Evolutionary conservation across 352 stramenopile species (phyloP), one percentile per base, ranked within the genome.

Genomic region (Phytophthora citrophthora): DNA sequence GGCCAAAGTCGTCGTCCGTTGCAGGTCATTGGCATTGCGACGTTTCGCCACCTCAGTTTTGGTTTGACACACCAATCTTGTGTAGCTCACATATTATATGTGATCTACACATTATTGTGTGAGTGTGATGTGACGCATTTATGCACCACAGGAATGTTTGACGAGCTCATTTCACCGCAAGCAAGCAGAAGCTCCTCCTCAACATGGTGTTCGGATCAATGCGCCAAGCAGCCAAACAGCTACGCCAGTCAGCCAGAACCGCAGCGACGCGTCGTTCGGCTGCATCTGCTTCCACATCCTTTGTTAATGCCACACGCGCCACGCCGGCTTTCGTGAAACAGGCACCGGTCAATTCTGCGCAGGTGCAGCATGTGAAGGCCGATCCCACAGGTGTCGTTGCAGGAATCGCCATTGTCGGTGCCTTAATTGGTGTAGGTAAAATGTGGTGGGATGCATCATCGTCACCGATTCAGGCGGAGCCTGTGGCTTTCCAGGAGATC

Each of bases 361-460:
- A 65, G 27, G 65, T 71, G 13, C 55, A 66, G 32, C 68, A 87
- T 62, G 51, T 76, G 9, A 60, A 70, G 7, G 76, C 72, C 43
- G 85, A 93, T 44, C 75, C 84, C 36, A 90, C 85, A 18, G 79
- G 75, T 24, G 67, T 94, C 38, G 76, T 94, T 16, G 81, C 79
- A 5, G 79, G 81, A 31, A 80, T 95, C 23, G 87, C 87, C 8
- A 70, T 91, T 20, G 75, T 91, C 9, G 76, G 85, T 10, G 85
- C 83, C 10, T 59, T 93, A 15, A 54, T 91, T 4, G 83, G 85
- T 12, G 83, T 95, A 0, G 87, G 81, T 3, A 94, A 95, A 56
- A 95, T 95, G 82, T 93, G 85, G 81, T 94, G 83, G 83, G 82
- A 93, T 58, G 85, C 84, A 16, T 94, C 85, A 16, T 72, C 79